Evolutionary conservation across 2,329 filamentous ascomycete genomes (phyloP).

Genomic region (Peltaster fructicola): DNA sequence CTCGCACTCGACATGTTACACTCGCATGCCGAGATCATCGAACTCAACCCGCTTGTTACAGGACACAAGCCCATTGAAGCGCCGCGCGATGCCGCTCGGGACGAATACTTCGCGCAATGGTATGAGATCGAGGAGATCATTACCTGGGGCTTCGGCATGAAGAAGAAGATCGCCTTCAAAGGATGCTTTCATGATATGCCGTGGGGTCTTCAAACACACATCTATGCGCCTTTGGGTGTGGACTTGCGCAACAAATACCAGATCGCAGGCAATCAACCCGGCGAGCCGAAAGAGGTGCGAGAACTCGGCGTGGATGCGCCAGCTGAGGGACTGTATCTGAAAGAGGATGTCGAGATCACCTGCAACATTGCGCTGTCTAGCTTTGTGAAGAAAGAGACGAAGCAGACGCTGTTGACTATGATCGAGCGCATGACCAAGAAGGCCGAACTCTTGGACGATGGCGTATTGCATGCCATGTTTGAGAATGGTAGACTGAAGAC

Average conservation of each 20-base stretch:
- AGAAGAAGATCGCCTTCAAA: slow-evolving; percentile 49
- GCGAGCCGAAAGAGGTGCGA: slow-evolving; percentile 42
- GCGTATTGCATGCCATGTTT: slow-evolving; percentile 49
- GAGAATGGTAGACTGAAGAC: slow-evolving; percentile 46
- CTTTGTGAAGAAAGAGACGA: slow-evolving; percentile 50
- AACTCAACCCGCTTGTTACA: slow-evolving; percentile 50
- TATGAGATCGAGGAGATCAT: slow-evolving; percentile 56
- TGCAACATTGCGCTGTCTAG: slow-evolving; percentile 44
- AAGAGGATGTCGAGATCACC: slow-evolving; percentile 53
- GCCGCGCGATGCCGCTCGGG: slow-evolving; percentile 47
- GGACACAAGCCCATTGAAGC: slow-evolving; percentile 45
- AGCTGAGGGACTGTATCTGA: slow-evolving; percentile 46
- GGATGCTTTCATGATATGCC: slow-evolving; percentile 57
- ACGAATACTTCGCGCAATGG: slow-evolving; percentile 59
- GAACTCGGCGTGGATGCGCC: slow-evolving; percentile 50
- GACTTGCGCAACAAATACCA: slow-evolving; percentile 52
- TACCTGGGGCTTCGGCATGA: slow-evolving; percentile 48
- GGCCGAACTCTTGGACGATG: slow-evolving; percentile 46
- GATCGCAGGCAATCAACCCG: slow-evolving; percentile 51
- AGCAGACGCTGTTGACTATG: slow-evolving; percentile 50
- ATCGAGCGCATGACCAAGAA: slow-evolving; percentile 52
- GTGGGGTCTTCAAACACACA: slow-evolving; percentile 54
- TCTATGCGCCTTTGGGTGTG: slow-evolving; percentile 48
- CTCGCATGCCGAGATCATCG: slow-evolving; percentile 44
- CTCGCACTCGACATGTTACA: slow-evolving; percentile 57